Evolutionary conservation across 2,329 filamentous ascomycete species (phyloP), one percentile per base, ranked within the genome.

Genomic region (Microdochium trichocladiopsis): DNA sequence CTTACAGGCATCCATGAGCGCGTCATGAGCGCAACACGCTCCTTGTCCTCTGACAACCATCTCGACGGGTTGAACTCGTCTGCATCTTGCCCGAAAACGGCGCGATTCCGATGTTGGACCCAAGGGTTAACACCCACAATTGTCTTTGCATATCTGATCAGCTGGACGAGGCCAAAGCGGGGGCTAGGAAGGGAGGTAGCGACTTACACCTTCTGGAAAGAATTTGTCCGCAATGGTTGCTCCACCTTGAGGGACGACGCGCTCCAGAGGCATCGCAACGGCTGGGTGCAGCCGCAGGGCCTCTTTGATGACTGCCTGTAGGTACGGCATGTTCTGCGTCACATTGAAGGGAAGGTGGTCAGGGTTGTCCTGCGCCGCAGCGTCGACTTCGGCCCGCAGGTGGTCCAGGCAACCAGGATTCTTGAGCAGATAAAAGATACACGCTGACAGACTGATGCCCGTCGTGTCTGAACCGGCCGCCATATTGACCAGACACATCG

Each of bases 391-490:
- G 1, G 68, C 58, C 60, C 79, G 77, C 51, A 90, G 69, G 36
- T 75, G 76, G 2, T 66, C 62, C 55, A 87, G 78, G 16, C 74
- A 74, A 0, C 58, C 41, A 0, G 84, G 83, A 60, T 84, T 31
- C 61, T 84, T 84, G 31, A 91, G 74, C 3, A 92, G 69, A 65
- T 83, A 84, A 68, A 92, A 92, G 61, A 93, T 88, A 0, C 90
- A 78, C 4, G 83, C 77, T 4, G 80, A 80, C 0, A 92, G 75
- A 5, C 79, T 82, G 62, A 92, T 91, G 37, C 86, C 88, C 0
- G 88, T 93, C 1, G 88, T 93, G 67, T 94, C 89, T 2, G 82
- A 87, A 2, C 88, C 88, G 1, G 89, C 89, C 58, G 87, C 82
- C 0, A 79, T 78, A 85, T 88, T 88, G 53, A 76, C 82, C 18